Percentiles rank a stretch among this genome's conserved stretches.
Evolutionary conservation across 73 alveolate species (phyloP).

Genomic region (Paramecium sonneborni): DNA sequence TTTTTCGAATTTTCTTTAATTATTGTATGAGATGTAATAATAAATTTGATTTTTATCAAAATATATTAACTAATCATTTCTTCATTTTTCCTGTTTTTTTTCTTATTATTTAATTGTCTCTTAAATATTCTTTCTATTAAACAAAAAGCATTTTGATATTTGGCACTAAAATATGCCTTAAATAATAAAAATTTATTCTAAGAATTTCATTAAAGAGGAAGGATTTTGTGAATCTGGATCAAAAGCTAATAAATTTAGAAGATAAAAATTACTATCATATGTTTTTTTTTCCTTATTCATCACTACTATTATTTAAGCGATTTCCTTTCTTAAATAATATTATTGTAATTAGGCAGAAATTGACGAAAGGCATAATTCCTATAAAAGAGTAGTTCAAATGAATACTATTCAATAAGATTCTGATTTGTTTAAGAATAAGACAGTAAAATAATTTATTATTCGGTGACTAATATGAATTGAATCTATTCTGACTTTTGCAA

Average conservation of each 20-base stretch:
- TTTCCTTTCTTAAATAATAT: not conserved
- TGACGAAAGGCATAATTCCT: conserved; percentile 10
- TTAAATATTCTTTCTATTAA: conserved; percentile 30
- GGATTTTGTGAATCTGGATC: conserved; percentile 32
- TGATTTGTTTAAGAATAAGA: not conserved
- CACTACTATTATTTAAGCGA: not conserved
- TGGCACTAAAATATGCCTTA: conserved; percentile 38
- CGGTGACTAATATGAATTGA: not conserved
- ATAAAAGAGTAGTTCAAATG: conserved; percentile 8
- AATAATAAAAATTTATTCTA: not conserved
- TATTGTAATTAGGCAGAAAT: not conserved
- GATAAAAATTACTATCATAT: not conserved
- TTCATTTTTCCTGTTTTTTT: not conserved
- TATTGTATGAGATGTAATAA: too few relatives aligned
- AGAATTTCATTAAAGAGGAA: not conserved
- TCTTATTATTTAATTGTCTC: not conserved
- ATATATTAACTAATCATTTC: not conserved
- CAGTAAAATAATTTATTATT: conserved; percentile 2
- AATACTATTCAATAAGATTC: not conserved
- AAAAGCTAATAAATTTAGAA: not conserved
- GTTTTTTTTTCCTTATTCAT: not conserved
- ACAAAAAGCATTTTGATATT: not conserved
- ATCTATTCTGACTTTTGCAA: not conserved
- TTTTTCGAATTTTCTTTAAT: too few relatives aligned
- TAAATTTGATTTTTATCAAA: too few relatives aligned